Percentiles rank a stretch among this genome's conserved stretches.
Evolutionary conservation across 129 eudicot genomes (phyloP).

Genomic region (Artemisia tridentata): DNA sequence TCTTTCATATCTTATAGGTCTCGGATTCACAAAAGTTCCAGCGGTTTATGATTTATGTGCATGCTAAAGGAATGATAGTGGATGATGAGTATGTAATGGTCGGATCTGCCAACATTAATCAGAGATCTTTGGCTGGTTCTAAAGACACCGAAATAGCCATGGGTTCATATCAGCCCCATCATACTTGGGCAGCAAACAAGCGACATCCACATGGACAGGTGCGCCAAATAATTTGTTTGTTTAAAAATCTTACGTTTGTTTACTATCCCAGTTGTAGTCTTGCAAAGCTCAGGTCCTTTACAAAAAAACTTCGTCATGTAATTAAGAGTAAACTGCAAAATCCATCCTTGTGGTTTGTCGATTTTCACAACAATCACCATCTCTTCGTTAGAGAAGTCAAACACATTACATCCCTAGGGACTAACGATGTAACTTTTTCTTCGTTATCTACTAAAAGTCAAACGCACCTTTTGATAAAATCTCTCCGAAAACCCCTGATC

Average conservation of each 20-base stretch:
- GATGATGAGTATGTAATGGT: conserved; percentile 88
- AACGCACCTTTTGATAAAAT: too few relatives aligned
- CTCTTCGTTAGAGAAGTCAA: too few relatives aligned
- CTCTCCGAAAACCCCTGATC: too few relatives aligned
- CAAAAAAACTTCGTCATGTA: background rate
- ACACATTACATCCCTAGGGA: too few relatives aligned
- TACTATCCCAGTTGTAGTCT: background rate
- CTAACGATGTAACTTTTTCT: too few relatives aligned
- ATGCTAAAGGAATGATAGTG: conserved; percentile 94
- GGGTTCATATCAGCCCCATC: conserved; percentile 95
- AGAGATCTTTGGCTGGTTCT: conserved; percentile 90
- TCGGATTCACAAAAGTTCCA: conserved; percentile 57
- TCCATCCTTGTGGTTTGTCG: too few relatives aligned
- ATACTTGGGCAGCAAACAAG: conserved; percentile 64
- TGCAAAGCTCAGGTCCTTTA: background rate
- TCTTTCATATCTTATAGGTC: conserved; percentile 41
- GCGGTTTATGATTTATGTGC: conserved; percentile 93
- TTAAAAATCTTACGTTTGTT: background rate
- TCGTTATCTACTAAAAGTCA: too few relatives aligned
- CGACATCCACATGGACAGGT: conserved; percentile 92
- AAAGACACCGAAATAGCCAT: conserved; percentile 97
- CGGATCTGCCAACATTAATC: conserved; percentile 93
- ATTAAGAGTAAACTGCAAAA: too few relatives aligned
- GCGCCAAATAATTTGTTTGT: conserved; percentile 1
- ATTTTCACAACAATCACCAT: too few relatives aligned